Percentiles rank a stretch among this genome's conserved stretches.
Evolutionary conservation across 805 yeast genomes (phyloP).

Genomic region (Kregervanrija pseudodelftensis): DNA sequence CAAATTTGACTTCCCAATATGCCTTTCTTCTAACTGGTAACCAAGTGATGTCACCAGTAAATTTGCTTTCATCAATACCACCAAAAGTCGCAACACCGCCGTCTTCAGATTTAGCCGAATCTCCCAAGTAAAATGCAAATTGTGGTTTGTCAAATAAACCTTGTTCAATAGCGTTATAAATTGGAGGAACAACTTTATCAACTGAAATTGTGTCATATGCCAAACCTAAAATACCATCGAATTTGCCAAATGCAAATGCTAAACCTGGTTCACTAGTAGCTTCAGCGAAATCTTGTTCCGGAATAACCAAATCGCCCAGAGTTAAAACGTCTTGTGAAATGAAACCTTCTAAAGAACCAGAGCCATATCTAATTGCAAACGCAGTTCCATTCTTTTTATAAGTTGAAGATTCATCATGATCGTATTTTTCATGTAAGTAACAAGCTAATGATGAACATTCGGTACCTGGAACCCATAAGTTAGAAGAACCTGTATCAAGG

Average conservation of each 20-base stretch:
- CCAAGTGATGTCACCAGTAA: conserved; percentile 82
- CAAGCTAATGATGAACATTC: conserved; percentile 94
- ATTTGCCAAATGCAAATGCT: conserved; percentile 97
- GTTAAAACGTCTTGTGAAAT: conserved; percentile 79
- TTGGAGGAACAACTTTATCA: conserved; percentile 84
- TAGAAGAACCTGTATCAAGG: conserved; percentile 93
- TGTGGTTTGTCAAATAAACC: conserved; percentile 78
- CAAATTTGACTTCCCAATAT: conserved; percentile 96
- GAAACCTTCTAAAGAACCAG: conserved; percentile 88
- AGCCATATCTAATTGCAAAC: conserved; percentile 84
- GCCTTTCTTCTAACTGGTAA: conserved; percentile 99
- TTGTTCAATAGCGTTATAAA: conserved; percentile 78
- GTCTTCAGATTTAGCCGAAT: conserved; percentile 53
- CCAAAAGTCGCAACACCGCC: conserved; percentile 97
- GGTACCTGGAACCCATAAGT: conserved; percentile 90
- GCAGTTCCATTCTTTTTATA: conserved; percentile 83
- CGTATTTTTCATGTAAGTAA: conserved; percentile 87
- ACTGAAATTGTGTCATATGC: conserved; percentile 91
- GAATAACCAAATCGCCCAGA: conserved; percentile 78
- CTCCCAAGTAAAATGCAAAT: conserved; percentile 90
- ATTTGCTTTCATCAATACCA: conserved; percentile 76
- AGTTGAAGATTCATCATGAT: conserved; percentile 72
- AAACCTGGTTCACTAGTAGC: conserved; percentile 96
- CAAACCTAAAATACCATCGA: conserved; percentile 94
- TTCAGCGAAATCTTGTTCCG: conserved; percentile 92